phyloP scores from a whole-genome alignment of 352 stramenopile genomes.

The Aphanomyces astaci region DNA sequence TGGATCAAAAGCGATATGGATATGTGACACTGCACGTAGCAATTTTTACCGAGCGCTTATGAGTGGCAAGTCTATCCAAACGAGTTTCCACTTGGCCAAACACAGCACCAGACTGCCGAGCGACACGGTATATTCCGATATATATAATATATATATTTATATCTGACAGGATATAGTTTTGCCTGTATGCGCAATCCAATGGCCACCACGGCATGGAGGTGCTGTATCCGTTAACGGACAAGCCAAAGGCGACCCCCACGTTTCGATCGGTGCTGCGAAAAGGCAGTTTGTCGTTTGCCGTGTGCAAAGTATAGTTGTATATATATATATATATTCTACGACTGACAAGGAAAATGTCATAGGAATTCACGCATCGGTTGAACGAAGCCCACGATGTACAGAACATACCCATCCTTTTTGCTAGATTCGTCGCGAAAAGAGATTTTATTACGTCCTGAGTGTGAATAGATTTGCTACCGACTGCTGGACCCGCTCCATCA shows the following conservation, averaged over 20 bases:
- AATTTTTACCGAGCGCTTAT: background rate
- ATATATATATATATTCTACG: background rate
- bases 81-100: background rate
- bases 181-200: background rate
- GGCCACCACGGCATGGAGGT: background rate
- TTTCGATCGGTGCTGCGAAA: background rate
- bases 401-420: too few relatives aligned
- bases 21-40: too few relatives aligned
- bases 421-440: too few relatives aligned
- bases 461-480: slow-evolving; percentile 15
- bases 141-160: too few relatives aligned
- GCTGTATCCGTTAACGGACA: background rate
- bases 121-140: background rate
- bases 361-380: slow-evolving; percentile 1
- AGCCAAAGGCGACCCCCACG: background rate
- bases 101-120: background rate
- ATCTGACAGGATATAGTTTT: too few relatives aligned
- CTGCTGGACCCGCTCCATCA: slow-evolving; percentile 2
- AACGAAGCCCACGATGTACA: slow-evolving; percentile 13
- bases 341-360: background rate
- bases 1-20: too few relatives aligned
- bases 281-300: background rate
- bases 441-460: too few relatives aligned
- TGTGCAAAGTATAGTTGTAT: background rate
- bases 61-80: background rate